Base-by-base conservation (phyloP, 352 stramenopile genomes). In the Lagenidium giganteum region DNA sequence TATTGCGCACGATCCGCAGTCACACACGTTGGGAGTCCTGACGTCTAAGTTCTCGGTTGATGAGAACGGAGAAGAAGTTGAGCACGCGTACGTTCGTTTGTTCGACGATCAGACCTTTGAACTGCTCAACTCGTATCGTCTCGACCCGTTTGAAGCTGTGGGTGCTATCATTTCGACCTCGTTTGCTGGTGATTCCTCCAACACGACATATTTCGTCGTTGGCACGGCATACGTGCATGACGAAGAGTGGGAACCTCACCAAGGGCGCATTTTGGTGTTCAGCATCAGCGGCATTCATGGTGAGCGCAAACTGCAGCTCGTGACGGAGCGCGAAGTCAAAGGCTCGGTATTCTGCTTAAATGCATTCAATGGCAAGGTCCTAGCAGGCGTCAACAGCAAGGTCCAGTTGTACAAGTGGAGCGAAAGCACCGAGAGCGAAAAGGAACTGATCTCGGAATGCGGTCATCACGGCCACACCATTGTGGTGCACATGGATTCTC, bases 81-180 rank as follows among this genome's bases (percentile, higher is more conserved):
- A 95, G 36, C 81, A 92, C 21, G 75, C 74, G 26, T 98, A 90
- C 56, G 79, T 98, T 42, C 84, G 92, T 20, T 86, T 99, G 46
- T 83, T 98, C 37, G 95, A 99, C 46, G 95, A 98, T 79, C 88
- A 95, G 51, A 98, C 93, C 2, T 98, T 99, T 54, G 96, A 98
- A 34, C 70, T 83, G 9, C 63, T 95, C 3, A 65, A 95, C 42
- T 91, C 78, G 22, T 94, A 90, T 47, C 72, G 82, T 21, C 66
- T 96, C 5, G 84, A 96, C 64, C 77, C 79, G 20, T 90, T 92
- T 23, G 87, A 97, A 57, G 89, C 77, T 4, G 82, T 79, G 3
- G 93, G 81, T 51, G 95, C 87, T 2, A 74, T 96, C 18, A 60
- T 91, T 4, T 80, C 71, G 18, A 92, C 67, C 29, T 69, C 74